These are phyloP conservation scores for Orbilia brochopaga DNA, from an alignment of 2,329 filamentous ascomycete genomes.

Conservation along the genomic window DNA sequence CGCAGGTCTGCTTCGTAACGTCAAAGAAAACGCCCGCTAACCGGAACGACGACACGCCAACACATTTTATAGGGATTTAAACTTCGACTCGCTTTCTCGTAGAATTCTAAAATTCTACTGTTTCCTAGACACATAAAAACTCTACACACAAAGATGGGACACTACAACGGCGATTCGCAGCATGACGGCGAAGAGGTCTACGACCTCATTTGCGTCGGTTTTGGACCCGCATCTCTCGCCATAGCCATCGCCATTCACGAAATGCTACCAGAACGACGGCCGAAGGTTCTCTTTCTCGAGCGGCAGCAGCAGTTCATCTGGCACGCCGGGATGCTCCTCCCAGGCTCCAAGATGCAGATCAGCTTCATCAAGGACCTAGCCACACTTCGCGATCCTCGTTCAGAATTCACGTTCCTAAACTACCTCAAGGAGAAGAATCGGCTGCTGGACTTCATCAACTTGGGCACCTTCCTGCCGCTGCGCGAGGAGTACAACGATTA, in stretches of 20 bases:
- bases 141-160: constrained; percentile 23
- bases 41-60: too few relatives aligned
- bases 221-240: constrained; percentile 87
- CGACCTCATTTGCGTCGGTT: constrained; percentile 88
- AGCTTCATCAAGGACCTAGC: constrained; percentile 97
- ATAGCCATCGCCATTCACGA: constrained; percentile 90
- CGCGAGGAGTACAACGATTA: constrained; percentile 94
- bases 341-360: constrained; percentile 95
- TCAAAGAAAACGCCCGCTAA: too few relatives aligned
- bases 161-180: constrained; percentile 29
- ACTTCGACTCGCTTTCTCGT: constrained; percentile 7
- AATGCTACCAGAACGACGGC: constrained; percentile 65
- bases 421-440: constrained; percentile 82
- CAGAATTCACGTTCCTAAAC: constrained; percentile 93
- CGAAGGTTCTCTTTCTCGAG: constrained; percentile 85
- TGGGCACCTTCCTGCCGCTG: constrained; percentile 84
- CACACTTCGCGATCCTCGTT: constrained; percentile 82
- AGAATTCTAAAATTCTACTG: too few relatives aligned
- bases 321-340: constrained; percentile 94
- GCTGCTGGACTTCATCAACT: constrained; percentile 88
- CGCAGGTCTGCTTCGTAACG: too few relatives aligned
- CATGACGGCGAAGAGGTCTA: constrained; percentile 64
- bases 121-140: constrained; percentile 9
- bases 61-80: too few relatives aligned
- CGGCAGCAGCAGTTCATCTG: constrained; percentile 82